Conservation (phyloP, 2,329 filamentous ascomycete species). For the Colletotrichum tamarilloi region DNA sequence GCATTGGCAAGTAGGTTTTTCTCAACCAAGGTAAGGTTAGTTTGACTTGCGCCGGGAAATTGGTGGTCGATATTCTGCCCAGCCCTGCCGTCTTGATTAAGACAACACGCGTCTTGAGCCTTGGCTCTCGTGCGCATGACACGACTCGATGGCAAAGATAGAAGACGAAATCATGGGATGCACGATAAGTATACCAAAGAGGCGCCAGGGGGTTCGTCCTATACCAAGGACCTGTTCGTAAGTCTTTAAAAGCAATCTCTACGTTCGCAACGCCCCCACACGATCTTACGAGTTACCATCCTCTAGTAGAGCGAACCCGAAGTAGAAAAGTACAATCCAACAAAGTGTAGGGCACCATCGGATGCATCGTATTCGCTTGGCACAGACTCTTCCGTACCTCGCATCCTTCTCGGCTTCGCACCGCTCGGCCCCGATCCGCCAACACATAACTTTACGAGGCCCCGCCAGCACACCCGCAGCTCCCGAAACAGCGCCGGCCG, state of each 20-base stretch:
- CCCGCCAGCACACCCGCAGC: background rate
- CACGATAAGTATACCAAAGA: too few species aligned
- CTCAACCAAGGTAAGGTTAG: background rate
- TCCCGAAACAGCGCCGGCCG: background rate
- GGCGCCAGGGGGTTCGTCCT: too few species aligned
- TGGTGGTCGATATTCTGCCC: background rate
- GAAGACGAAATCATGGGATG: background rate
- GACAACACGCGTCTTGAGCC: too few species aligned
- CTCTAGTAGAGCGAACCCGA: background rate
- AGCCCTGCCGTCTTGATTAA: background rate
- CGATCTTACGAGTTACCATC: background rate
- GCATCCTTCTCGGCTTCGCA: conserved; percentile 6
- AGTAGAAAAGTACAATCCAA: background rate
- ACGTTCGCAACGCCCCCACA: background rate
- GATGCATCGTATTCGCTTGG: background rate
- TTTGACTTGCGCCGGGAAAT: background rate
- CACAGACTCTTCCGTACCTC: background rate
- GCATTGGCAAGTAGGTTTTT: background rate
- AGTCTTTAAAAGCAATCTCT: background rate
- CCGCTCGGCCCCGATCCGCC: background rate
- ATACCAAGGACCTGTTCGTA: background rate
- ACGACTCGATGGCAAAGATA: background rate
- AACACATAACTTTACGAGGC: background rate
- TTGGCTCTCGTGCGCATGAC: background rate
- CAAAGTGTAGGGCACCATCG: background rate